A percentile compares a stretch with the other conserved stretches of the same genome.
phyloP scores from a whole-genome alignment of 1,284 basidiomycete genomes.

The Moniliophthora roreri region DNA sequence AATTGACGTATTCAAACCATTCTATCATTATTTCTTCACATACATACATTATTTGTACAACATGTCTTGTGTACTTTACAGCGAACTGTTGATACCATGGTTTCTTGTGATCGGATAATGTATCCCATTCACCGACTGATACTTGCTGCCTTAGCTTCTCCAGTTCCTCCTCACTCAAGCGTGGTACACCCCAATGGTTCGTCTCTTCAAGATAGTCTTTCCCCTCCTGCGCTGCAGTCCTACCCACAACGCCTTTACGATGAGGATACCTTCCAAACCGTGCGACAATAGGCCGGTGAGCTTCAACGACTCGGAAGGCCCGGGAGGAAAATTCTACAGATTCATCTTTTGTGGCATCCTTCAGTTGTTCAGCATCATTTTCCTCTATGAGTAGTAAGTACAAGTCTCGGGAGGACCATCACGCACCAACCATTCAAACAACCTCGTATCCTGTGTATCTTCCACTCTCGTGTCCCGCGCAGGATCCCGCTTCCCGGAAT shows the following conservation, averaged over 20 bases:
- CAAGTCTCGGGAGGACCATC: slow-evolving; percentile 9
- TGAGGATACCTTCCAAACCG: slow-evolving; percentile 16
- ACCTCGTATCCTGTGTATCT: slow-evolving; percentile 6
- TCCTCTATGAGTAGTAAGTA: no score
- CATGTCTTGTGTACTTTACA: no score
- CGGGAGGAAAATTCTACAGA: slow-evolving; percentile 14
- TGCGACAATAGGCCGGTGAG: slow-evolving; percentile 11
- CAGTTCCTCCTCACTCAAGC: slow-evolving; percentile 11
- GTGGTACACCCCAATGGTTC: slow-evolving; percentile 6
- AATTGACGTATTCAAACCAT: no score
- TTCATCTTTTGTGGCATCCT: no score
- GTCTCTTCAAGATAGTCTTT: slow-evolving; percentile 10
- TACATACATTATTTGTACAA: no score
- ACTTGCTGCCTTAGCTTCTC: slow-evolving; percentile 10
- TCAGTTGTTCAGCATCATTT: no score
- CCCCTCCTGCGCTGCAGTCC: slow-evolving; percentile 8
- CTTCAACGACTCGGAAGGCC: slow-evolving; percentile 13
- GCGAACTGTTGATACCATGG: no score
- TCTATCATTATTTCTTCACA: no score
- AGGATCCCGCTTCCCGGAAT: slow-evolving; percentile 12
- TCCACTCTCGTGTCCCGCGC: slow-evolving; percentile 7
- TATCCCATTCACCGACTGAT: slow-evolving; percentile 11
- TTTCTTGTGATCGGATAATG: background rate
- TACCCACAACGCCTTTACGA: slow-evolving; percentile 12
- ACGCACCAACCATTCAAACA: slow-evolving; percentile 9